Conservation (phyloP, 2,329 filamentous ascomycete genomes). For the Bipolaris victoriae region DNA sequence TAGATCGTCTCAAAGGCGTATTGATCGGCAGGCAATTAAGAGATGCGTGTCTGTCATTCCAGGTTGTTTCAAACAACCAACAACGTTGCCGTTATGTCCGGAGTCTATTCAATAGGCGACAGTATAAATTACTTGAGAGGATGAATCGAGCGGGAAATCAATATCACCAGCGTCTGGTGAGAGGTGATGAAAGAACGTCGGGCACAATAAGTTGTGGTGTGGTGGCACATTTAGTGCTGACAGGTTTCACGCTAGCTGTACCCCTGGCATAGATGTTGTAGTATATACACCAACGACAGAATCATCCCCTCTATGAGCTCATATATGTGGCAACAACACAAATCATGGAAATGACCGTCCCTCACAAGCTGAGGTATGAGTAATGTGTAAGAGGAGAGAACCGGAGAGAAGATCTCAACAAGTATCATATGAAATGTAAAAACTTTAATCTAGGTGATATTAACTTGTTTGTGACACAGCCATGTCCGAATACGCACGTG, state of each 20-base stretch:
- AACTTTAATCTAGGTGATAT: background rate
- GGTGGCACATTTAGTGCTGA: background rate
- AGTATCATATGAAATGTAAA: background rate
- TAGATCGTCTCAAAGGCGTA: background rate
- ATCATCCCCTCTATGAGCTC: background rate
- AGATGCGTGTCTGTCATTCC: background rate
- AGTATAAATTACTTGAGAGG: background rate
- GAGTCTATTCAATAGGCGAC: background rate
- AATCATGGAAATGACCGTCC: too few species aligned
- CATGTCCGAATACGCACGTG: background rate
- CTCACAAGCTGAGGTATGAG: background rate
- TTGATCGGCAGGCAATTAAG: background rate
- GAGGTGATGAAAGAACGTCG: background rate
- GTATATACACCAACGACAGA: background rate
- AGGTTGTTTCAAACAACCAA: background rate
- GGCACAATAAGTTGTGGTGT: background rate
- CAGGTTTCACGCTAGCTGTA: background rate
- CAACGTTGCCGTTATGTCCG: background rate
- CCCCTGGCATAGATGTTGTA: background rate
- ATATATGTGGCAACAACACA: background rate
- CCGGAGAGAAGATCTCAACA: background rate
- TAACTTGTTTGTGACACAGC: background rate
- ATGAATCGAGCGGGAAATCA: background rate
- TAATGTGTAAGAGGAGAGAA: background rate
- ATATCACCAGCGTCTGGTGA: too few species aligned